A percentile compares a stretch with the other conserved stretches of the same genome.
phyloP scores from a whole-genome alignment of 2,329 filamentous ascomycete genomes.

The Pseudogymnoascus sp. region DNA sequence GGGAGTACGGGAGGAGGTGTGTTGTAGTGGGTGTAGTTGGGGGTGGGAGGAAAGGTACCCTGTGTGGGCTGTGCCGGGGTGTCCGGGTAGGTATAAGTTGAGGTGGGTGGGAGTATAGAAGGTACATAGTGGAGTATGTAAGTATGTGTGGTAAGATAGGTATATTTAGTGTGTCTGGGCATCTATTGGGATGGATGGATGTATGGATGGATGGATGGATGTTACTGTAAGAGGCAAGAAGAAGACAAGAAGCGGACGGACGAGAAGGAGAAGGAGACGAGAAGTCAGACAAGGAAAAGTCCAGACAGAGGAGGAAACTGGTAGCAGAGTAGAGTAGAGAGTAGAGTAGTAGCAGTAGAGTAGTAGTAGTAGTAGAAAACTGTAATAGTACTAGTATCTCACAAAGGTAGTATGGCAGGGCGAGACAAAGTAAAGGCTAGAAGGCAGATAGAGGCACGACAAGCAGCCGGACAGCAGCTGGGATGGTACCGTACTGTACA shows the following conservation, averaged over 20 bases:
- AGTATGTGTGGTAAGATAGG: neutral
- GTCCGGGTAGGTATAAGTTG: conserved; percentile 1
- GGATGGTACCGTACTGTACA: neutral
- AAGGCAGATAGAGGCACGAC: neutral
- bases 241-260: neutral
- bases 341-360: neutral
- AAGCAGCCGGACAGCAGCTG: neutral
- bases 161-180: neutral
- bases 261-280: neutral
- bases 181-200: too few relatives aligned
- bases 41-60: neutral
- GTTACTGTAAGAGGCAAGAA: neutral
- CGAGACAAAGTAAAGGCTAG: neutral
- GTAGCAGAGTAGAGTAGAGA: neutral
- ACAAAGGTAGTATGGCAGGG: neutral
- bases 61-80: conserved; percentile 3
- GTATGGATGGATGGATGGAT: neutral
- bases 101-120: neutral
- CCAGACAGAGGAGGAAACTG: neutral
- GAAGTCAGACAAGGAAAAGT: neutral
- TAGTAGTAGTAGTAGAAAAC: neutral
- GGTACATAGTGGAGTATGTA: neutral
- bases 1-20: neutral
- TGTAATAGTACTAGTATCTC: neutral
- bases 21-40: too few relatives aligned